Percentiles rank a stretch among this genome's conserved stretches.
These are phyloP conservation scores for Monosporascus sp. DNA, from an alignment of 2,329 filamentous ascomycete genomes.

Conservation along the genomic window DNA sequence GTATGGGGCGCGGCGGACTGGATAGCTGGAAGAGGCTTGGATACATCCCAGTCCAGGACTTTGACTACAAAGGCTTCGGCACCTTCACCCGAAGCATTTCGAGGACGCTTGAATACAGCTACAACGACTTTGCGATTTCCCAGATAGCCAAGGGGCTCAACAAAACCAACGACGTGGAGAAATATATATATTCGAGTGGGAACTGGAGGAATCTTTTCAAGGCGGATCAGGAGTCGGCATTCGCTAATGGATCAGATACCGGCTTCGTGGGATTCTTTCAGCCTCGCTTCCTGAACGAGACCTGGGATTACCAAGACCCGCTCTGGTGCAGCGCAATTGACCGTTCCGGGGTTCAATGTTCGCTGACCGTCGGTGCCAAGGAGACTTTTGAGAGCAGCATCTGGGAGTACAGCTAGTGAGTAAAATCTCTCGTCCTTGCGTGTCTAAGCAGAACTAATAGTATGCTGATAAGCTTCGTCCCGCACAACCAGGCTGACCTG, in stretches of 20 bases:
- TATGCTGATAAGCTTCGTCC: slow-evolving; percentile 36
- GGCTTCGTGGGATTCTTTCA: slow-evolving; percentile 67
- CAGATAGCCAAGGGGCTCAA: slow-evolving; percentile 55
- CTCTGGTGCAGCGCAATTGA: slow-evolving; percentile 54
- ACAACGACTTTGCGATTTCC: slow-evolving; percentile 68
- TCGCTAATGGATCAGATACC: slow-evolving; percentile 51
- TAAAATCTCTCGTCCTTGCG: slow-evolving; percentile 1
- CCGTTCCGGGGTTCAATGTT: slow-evolving; percentile 50
- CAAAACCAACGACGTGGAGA: slow-evolving; percentile 48
- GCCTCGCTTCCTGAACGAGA: slow-evolving; percentile 60
- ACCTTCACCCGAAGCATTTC: slow-evolving; percentile 66
- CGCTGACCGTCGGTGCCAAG: slow-evolving; percentile 51
- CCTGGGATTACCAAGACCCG: slow-evolving; percentile 65
- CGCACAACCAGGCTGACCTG: slow-evolving; percentile 47
- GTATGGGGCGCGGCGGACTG: slow-evolving; percentile 65
- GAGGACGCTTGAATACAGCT: slow-evolving; percentile 71
- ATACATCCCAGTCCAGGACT: slow-evolving; percentile 67
- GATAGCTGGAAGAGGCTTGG: slow-evolving; percentile 65
- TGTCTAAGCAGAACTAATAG: not conserved
- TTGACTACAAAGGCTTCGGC: slow-evolving; percentile 61
- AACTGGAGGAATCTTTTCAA: slow-evolving; percentile 68
- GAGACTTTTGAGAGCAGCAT: slow-evolving; percentile 69
- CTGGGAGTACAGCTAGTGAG: slow-evolving; percentile 69
- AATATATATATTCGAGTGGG: slow-evolving; percentile 52
- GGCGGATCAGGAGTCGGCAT: slow-evolving; percentile 47